phyloP scores from a whole-genome alignment of 495 filamentous ascomycete species.

The Xylaria castorea region DNA sequence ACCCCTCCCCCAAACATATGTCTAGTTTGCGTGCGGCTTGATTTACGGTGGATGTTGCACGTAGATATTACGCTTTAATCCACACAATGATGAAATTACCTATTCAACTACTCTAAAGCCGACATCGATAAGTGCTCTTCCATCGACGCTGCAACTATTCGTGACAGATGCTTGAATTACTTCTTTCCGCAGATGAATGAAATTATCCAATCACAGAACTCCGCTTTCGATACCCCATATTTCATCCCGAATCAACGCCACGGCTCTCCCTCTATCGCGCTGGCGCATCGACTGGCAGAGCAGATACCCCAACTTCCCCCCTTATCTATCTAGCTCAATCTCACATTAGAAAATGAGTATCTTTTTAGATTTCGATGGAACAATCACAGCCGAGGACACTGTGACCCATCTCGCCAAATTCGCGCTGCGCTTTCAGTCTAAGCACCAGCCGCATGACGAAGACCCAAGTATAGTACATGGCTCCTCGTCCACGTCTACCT shows the following conservation, averaged over 20 bases:
- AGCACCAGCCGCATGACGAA: not conserved
- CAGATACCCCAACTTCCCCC: not conserved
- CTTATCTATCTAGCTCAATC: not conserved
- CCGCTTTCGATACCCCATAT: not conserved
- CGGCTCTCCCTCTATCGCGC: constrained; percentile 15
- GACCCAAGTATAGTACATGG: not conserved
- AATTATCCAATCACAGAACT: constrained; percentile 6
- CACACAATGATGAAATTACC: not conserved
- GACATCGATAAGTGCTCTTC: not conserved
- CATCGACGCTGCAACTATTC: not conserved
- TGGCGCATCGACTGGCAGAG: constrained; percentile 10
- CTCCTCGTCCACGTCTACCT: not conserved
- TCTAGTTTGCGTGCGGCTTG: not conserved
- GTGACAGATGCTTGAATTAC: not conserved
- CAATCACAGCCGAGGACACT: constrained; percentile 51
- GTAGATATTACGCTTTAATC: not conserved
- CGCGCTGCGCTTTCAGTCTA: constrained; percentile 34
- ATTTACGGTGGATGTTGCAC: not conserved
- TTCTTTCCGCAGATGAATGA: not conserved
- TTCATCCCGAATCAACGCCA: not conserved
- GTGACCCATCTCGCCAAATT: constrained; percentile 39
- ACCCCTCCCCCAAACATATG: not conserved
- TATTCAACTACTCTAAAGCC: not conserved
- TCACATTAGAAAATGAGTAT: constrained; percentile 40
- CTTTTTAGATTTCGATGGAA: constrained; percentile 59